phyloP scores from a whole-genome alignment of 495 filamentous ascomycete genomes.

The Glutinoglossum americanum region DNA sequence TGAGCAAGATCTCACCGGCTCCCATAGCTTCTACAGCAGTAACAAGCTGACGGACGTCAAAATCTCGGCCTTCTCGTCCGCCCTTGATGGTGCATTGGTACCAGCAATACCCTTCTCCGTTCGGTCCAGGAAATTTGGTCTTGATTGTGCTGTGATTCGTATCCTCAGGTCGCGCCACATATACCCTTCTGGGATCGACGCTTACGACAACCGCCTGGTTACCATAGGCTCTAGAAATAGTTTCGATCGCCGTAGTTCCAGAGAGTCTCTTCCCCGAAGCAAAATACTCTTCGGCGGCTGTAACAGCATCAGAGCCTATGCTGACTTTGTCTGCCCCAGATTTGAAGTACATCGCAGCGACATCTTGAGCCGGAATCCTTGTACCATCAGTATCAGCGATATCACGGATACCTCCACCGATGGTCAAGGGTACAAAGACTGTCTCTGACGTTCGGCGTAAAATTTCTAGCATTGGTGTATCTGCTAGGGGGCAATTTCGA shows the following conservation, averaged over 20 bases:
- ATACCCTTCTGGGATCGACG: slow-evolving; percentile 80
- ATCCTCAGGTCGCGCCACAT: slow-evolving; percentile 46
- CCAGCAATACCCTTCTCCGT: slow-evolving; percentile 75
- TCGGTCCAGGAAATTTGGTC: slow-evolving; percentile 45
- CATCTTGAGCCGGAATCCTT: slow-evolving; percentile 63
- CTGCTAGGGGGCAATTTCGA: slow-evolving; percentile 75
- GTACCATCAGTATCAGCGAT: slow-evolving; percentile 80
- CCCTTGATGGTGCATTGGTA: slow-evolving; percentile 96
- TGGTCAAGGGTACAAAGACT: slow-evolving; percentile 91
- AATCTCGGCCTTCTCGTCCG: slow-evolving; percentile 70
- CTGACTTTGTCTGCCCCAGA: slow-evolving; percentile 97
- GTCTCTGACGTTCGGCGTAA: slow-evolving; percentile 67
- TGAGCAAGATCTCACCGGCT: slow-evolving; percentile 79
- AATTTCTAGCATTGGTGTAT: slow-evolving; percentile 91
- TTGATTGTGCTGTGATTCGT: slow-evolving; percentile 61
- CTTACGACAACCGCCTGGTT: slow-evolving; percentile 94
- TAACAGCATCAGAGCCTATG: slow-evolving; percentile 86
- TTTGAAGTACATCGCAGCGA: slow-evolving; percentile 94
- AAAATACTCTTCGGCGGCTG: slow-evolving; percentile 79
- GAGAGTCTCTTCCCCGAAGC: slow-evolving; percentile 37
- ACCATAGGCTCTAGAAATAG: slow-evolving; percentile 81
- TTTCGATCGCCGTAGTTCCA: slow-evolving; percentile 80
- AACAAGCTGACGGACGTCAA: slow-evolving; percentile 75
- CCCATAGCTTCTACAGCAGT: slow-evolving; percentile 91
- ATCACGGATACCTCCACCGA: slow-evolving; percentile 87